Conservation (phyloP, 768 basidiomycete genomes). For the Tubosaeta sp. region DNA sequence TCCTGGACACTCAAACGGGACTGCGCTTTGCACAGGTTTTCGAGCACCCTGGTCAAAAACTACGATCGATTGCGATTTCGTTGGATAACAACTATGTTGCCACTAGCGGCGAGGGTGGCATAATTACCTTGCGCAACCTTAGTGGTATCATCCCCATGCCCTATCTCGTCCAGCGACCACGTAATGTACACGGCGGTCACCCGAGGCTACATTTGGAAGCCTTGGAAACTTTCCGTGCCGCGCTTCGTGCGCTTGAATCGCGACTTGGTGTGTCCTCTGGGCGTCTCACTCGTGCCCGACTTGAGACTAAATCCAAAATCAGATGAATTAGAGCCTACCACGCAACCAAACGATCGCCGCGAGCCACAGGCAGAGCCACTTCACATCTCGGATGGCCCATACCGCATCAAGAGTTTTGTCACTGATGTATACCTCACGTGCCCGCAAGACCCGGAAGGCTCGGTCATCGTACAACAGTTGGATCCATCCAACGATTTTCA, state of each 20-base stretch:
- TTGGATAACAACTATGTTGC: conserved; percentile 1
- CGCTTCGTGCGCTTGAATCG: background rate
- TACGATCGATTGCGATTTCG: conserved; percentile 7
- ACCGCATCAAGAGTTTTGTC: conserved; percentile 1
- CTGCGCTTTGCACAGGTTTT: conserved; percentile 2
- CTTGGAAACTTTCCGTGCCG: background rate
- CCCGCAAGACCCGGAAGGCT: background rate
- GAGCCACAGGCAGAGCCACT: background rate
- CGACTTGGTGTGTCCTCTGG: background rate
- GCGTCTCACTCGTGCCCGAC: background rate
- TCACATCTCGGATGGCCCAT: background rate
- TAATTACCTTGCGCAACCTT: background rate
- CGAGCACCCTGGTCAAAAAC: background rate
- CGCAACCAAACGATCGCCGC: background rate
- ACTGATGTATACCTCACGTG: background rate
- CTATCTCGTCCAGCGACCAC: background rate
- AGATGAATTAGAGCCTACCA: background rate
- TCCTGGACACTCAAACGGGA: conserved; percentile 7
- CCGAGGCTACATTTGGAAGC: background rate
- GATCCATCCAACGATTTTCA: background rate
- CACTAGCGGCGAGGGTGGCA: background rate
- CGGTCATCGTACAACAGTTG: background rate
- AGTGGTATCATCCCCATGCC: background rate
- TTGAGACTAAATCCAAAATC: background rate
- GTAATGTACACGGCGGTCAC: background rate